These are phyloP conservation scores for Berberis vulgaris DNA, from an alignment of 164 flowering plant genomes.

Conservation along the genomic window DNA sequence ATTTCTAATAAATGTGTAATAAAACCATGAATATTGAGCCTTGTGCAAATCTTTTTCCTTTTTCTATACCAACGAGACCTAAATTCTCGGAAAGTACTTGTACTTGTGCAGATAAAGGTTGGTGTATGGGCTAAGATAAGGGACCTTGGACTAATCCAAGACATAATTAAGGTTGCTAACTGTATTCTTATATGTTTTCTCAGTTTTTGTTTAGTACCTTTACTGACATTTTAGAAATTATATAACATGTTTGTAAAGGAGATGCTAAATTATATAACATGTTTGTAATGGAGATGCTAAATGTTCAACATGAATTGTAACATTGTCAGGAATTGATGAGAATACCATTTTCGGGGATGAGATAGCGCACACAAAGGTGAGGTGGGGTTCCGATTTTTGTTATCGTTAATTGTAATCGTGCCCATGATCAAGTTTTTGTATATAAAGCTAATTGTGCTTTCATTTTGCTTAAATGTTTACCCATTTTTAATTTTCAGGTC, in stretches of 20 bases:
- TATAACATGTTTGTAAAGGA: conserved; percentile 44
- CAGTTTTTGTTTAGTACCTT: neutral
- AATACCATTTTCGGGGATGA: conserved; percentile 54
- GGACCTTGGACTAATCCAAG: conserved; percentile 91
- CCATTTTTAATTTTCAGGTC: too few relatives aligned
- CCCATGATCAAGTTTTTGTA: neutral
- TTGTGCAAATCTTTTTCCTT: neutral
- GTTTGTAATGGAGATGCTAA: conserved; percentile 65
- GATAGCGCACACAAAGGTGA: conserved; percentile 34
- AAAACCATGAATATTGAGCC: neutral
- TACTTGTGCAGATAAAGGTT: conserved; percentile 74
- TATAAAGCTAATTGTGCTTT: neutral
- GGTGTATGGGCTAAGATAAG: conserved; percentile 79
- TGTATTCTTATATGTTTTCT: neutral
- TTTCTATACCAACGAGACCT: conserved; percentile 57
- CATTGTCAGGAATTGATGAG: conserved; percentile 34
- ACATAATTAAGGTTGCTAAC: conserved; percentile 48
- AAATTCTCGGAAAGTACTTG: conserved; percentile 84
- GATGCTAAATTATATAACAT: conserved; percentile 34
- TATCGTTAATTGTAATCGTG: too few relatives aligned
- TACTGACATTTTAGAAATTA: neutral
- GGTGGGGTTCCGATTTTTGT: neutral
- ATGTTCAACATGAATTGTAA: conserved; percentile 25
- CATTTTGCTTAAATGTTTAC: too few relatives aligned
- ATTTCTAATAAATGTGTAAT: neutral